Base-by-base conservation (phyloP, 805 yeast genomes). In the Wickerhamomyces bisporus region DNA sequence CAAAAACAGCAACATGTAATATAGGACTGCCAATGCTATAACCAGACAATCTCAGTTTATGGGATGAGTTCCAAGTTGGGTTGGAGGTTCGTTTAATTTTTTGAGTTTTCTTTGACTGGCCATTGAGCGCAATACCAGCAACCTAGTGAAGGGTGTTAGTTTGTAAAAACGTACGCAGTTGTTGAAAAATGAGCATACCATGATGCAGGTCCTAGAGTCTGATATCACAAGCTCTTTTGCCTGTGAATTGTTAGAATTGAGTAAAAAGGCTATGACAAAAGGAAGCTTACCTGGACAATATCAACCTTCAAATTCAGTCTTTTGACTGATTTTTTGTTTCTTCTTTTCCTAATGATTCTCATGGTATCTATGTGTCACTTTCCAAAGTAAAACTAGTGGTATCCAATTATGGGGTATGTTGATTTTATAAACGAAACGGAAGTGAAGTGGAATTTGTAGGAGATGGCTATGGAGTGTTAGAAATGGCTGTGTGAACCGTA, bases 111-210 rank as follows among this genome's bases (percentile, higher is more conserved):
- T 52, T 52, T 1, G 48, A 27, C 13, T 40, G 52, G 16, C 51
- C 43, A 29, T 48, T 50, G 39, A 52, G 46, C 1, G 45, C 52
- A 3, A 51, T 35, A 3, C 54, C 57, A n/a, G 57, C 56, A 20
- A 45, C 47, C 54, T 47, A 35, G n/a, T 3, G 34, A 13, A 12
- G 39, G 35, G n/a, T 38, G 19, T 14, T 13, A 26, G 6, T 10
- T 26, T 26, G 28, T 6, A 9, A 17, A n/a, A 12, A 17, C n/a
- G n/a, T n/a, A n/a, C n/a, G n/a, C n/a, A n/a, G n/a, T n/a, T n/a
- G n/a, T n/a, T n/a, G n/a, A n/a, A n/a, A n/a, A n/a, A n/a, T n/a
- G n/a, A n/a, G n/a, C 42, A 7, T 19, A 45, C 44, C 39, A 43
- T 39, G 19, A 27, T 35, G 15, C 42, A 38, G 10, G 46, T 39